These are phyloP conservation scores for Termitomyces sp. DNA, from an alignment of 768 basidiomycete species.

Conservation along the genomic window DNA sequence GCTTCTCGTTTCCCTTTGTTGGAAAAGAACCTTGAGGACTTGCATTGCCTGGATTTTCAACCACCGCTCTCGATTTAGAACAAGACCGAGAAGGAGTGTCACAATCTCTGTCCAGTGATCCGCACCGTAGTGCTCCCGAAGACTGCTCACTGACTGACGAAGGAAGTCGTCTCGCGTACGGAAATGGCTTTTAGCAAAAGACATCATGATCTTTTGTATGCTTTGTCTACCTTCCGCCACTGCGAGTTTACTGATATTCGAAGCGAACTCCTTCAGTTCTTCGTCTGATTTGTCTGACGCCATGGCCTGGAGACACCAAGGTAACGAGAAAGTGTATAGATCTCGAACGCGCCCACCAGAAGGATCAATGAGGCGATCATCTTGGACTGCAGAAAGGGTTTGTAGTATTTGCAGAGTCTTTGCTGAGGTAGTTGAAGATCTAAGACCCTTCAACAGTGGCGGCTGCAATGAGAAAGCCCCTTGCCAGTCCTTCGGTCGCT, in stretches of 20 bases:
- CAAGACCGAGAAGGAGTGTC: constrained; percentile 79
- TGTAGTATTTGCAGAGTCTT: constrained; percentile 67
- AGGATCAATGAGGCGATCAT: constrained; percentile 64
- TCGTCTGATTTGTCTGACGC: constrained; percentile 54
- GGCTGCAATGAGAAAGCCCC: constrained; percentile 62
- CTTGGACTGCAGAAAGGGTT: constrained; percentile 53
- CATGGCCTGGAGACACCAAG: constrained; percentile 86
- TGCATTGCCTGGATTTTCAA: constrained; percentile 79
- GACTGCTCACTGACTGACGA: constrained; percentile 77
- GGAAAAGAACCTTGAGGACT: constrained; percentile 83
- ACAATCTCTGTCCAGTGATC: constrained; percentile 78
- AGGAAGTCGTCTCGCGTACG: constrained; percentile 92
- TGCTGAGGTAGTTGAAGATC: constrained; percentile 67
- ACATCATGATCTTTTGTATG: constrained; percentile 84
- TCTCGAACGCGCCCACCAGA: constrained; percentile 72
- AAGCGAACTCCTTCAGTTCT: constrained; percentile 63
- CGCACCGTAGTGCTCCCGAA: constrained; percentile 79
- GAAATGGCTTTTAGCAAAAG: constrained; percentile 84
- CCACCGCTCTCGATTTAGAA: constrained; percentile 81
- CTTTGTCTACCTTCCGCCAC: constrained; percentile 67
- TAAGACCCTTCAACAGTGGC: constrained; percentile 68
- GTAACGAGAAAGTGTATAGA: constrained; percentile 75
- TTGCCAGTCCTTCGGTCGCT: constrained; percentile 69
- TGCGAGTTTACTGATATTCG: constrained; percentile 69
- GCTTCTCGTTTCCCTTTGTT: constrained; percentile 74